Conservation (phyloP, 257 asterid genomes). For the Solanum gracilifrons region DNA sequence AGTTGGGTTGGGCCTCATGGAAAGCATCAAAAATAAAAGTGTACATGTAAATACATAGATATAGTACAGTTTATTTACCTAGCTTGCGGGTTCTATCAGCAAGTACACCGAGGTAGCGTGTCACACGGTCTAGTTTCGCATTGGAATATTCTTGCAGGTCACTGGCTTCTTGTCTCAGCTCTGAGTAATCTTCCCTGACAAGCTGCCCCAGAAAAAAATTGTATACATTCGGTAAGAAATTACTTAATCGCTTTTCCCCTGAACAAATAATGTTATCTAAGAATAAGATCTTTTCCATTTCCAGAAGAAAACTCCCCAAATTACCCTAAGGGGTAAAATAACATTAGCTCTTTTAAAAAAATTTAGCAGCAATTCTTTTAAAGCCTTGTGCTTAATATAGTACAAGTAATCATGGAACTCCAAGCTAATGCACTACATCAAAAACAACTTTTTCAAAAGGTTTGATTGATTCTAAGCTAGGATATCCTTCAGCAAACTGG, state of each 20-base stretch:
- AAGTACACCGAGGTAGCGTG: constrained; percentile 91
- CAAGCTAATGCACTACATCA: background rate
- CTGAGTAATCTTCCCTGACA: constrained; percentile 67
- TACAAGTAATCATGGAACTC: background rate
- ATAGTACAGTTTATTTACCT: constrained; percentile 31
- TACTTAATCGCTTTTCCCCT: background rate
- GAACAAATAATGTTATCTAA: background rate
- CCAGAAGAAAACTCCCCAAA: background rate
- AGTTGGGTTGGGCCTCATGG: background rate
- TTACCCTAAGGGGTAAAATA: background rate
- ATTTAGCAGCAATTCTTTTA: background rate
- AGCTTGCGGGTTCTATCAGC: constrained; percentile 86
- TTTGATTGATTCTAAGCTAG: background rate
- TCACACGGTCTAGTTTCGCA: constrained; percentile 88
- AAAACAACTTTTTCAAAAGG: background rate
- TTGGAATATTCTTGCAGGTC: constrained; percentile 96
- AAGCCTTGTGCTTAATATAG: background rate
- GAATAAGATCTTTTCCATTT: background rate
- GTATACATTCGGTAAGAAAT: background rate
- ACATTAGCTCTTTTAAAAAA: background rate
- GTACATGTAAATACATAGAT: background rate
- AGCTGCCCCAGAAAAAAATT: constrained; percentile 43
- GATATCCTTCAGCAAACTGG: background rate
- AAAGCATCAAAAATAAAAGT: background rate
- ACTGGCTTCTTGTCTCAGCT: constrained; percentile 82